Evolutionary conservation across 805 yeast species (phyloP).

Genomic region (Cyberlindnera xylosilytica): DNA sequence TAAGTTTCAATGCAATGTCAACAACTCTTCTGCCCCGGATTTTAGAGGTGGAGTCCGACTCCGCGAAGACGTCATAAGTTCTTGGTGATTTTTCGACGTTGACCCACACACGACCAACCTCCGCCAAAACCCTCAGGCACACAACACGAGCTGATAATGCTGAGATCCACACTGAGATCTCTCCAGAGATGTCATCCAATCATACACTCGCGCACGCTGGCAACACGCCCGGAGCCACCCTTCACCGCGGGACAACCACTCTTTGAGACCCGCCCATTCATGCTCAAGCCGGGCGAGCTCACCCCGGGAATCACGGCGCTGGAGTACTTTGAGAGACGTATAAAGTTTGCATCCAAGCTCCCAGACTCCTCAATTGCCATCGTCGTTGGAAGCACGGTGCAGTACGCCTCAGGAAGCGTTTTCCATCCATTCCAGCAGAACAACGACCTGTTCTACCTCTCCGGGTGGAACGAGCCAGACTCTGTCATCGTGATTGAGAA

Average conservation of each 20-base stretch:
- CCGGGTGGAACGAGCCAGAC: constrained; percentile 93
- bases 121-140: neutral
- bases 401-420: constrained; percentile 86
- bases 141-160: neutral
- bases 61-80: too few relatives aligned
- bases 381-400: constrained; percentile 65
- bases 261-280: constrained; percentile 76
- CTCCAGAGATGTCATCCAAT: neutral
- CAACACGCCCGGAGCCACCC: constrained; percentile 22
- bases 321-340: constrained; percentile 77
- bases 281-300: constrained; percentile 70
- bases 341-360: constrained; percentile 51
- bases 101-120: neutral
- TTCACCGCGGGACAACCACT: constrained; percentile 79
- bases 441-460: constrained; percentile 78
- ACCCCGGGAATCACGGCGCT: constrained; percentile 85
- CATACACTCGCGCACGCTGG: neutral
- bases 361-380: constrained; percentile 69
- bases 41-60: too few relatives aligned
- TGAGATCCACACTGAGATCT: neutral
- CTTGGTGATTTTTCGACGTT: too few relatives aligned
- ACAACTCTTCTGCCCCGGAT: too few relatives aligned
- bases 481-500: constrained; percentile 68
- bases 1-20: too few relatives aligned
- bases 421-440: constrained; percentile 92